phyloP scores from a whole-genome alignment of 441 rosid species.

The Metrosideros polymorpha region DNA sequence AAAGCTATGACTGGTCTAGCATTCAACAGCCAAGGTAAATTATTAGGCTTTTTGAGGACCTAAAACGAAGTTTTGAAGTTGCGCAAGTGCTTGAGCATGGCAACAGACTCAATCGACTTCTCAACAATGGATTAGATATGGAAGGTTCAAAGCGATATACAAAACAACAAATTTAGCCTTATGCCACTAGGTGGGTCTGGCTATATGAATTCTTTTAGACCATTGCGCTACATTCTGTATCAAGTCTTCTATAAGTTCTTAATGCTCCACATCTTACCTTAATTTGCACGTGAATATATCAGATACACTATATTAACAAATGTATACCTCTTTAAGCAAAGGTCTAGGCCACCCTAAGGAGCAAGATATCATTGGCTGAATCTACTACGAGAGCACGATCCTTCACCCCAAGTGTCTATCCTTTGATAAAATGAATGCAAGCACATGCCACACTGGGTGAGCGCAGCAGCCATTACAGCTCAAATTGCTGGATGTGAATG shows the following conservation, averaged over 20 bases:
- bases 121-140: neutral
- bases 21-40: neutral
- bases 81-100: neutral
- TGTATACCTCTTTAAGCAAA: neutral
- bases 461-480: neutral
- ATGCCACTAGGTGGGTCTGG: neutral
- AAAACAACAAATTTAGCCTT: neutral
- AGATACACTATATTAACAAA: neutral
- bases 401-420: neutral
- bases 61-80: neutral
- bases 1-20: neutral
- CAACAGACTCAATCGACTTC: neutral
- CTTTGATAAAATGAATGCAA: neutral
- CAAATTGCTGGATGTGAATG: neutral
- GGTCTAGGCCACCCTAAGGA: neutral
- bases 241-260: neutral
- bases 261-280: neutral
- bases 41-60: neutral
- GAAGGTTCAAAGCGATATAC: neutral
- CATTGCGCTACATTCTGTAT: neutral
- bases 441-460: neutral
- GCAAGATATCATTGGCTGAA: neutral
- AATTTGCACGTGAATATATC: neutral
- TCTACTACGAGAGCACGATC: neutral
- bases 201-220: neutral